Evolutionary conservation across 1,284 basidiomycete species (phyloP).

Genomic region (Malassezia restricta): DNA sequence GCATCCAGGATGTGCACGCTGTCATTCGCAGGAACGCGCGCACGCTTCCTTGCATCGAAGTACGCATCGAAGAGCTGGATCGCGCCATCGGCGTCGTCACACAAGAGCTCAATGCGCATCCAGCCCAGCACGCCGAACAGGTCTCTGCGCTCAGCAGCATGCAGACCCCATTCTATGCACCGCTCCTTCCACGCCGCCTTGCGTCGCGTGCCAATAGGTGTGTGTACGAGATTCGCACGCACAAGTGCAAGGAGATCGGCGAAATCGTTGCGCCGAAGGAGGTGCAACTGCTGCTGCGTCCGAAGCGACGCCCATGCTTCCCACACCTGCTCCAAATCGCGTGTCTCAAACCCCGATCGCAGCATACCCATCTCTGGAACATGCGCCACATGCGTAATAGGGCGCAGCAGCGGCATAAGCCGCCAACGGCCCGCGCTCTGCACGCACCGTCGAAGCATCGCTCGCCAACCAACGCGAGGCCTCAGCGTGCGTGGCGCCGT

Average conservation of each 20-base stretch:
- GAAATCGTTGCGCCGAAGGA: constrained; percentile 1
- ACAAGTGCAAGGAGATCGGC: constrained; percentile 15
- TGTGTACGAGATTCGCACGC: neutral
- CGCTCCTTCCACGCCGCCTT: constrained; percentile 2
- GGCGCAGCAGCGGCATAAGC: neutral
- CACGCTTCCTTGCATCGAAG: neutral
- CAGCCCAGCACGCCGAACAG: constrained; percentile 14
- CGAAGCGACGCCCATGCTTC: constrained; percentile 8
- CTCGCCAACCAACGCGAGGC: neutral
- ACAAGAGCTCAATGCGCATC: constrained; percentile 14
- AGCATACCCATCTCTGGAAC: neutral
- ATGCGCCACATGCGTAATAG: too few species aligned
- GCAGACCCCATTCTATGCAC: constrained; percentile 1
- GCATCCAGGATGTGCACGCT: constrained; percentile 14
- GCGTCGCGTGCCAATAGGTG: neutral
- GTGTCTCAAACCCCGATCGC: constrained; percentile 3
- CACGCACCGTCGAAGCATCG: neutral
- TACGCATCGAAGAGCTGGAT: constrained; percentile 11
- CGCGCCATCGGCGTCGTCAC: constrained; percentile 1
- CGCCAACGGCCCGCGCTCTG: neutral
- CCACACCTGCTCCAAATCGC: constrained; percentile 15
- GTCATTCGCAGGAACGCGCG: neutral
- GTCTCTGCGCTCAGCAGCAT: constrained; percentile 10
- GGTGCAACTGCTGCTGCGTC: neutral
- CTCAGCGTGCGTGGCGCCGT: neutral